Evolutionary conservation across 2,329 filamentous ascomycete genomes (phyloP).

Genomic region (Gnomoniopsis sp.): DNA sequence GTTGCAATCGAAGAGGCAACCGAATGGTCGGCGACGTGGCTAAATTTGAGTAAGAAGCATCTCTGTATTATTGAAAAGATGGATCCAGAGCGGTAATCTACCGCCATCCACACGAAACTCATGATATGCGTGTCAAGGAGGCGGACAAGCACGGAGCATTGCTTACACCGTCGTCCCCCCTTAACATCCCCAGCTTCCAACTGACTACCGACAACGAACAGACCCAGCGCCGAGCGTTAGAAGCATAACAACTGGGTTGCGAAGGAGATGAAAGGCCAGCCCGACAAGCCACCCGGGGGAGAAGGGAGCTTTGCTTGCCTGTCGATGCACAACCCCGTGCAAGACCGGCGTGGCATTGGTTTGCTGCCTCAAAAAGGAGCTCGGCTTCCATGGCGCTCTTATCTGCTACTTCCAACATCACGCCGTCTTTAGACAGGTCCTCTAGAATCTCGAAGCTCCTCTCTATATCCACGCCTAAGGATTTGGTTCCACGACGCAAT

Average conservation of each 20-base stretch:
- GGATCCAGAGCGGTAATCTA: conserved; percentile 11
- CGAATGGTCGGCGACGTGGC: conserved; percentile 12
- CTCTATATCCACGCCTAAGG: conserved; percentile 63
- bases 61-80: conserved; percentile 9
- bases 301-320: conserved; percentile 46
- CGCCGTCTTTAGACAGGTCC: conserved; percentile 59
- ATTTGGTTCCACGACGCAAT: conserved; percentile 27
- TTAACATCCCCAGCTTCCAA: conserved; percentile 47
- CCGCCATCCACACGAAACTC: conserved; percentile 20
- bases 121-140: conserved; percentile 23
- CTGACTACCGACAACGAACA: conserved; percentile 39
- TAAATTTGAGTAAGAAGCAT: conserved; percentile 13
- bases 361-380: conserved; percentile 50
- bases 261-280: conserved; percentile 33
- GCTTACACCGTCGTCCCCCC: conserved; percentile 46
- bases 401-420: conserved; percentile 63
- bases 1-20: conserved; percentile 17
- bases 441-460: conserved; percentile 58
- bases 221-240: conserved; percentile 38
- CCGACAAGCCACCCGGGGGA: conserved; percentile 39
- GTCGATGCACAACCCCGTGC: conserved; percentile 50
- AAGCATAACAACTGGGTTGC: conserved; percentile 41
- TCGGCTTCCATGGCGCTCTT: conserved; percentile 61
- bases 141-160: conserved; percentile 37
- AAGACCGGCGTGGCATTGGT: conserved; percentile 48